Conservation (phyloP, 495 filamentous ascomycete species). For the Penicillium psychrofluorescens region DNA sequence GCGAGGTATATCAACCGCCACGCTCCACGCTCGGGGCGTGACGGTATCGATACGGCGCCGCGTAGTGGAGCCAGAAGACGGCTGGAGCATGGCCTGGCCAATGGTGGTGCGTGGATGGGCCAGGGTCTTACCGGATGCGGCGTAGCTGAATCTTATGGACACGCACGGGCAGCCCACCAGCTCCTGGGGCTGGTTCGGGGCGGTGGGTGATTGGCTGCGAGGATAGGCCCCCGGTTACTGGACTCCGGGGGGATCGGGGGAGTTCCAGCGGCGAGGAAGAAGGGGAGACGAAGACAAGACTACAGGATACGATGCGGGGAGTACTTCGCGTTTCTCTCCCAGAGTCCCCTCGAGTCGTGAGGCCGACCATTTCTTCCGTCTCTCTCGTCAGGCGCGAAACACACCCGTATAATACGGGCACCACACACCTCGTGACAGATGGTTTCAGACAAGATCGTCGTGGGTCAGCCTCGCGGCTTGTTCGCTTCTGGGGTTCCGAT, state of each 20-base stretch:
- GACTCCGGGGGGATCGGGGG: too few species aligned
- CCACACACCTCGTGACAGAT: constrained; percentile 1
- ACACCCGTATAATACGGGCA: neutral
- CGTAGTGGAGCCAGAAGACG: constrained; percentile 9
- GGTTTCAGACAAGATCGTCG: constrained; percentile 1
- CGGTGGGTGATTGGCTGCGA: constrained; percentile 8
- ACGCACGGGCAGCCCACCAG: constrained; percentile 17
- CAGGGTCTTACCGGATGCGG: constrained; percentile 15
- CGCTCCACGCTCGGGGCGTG: constrained; percentile 3
- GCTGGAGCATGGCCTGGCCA: neutral
- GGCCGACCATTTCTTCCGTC: too few species aligned
- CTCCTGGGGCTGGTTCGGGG: constrained; percentile 4
- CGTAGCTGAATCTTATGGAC: constrained; percentile 14
- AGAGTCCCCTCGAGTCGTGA: too few species aligned
- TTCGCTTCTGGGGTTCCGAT: too few species aligned
- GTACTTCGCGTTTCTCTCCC: too few species aligned
- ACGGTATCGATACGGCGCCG: constrained; percentile 7
- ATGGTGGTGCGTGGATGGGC: constrained; percentile 13
- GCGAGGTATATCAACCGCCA: neutral
- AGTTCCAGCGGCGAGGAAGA: too few species aligned
- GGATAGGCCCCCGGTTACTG: neutral
- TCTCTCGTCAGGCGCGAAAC: too few species aligned
- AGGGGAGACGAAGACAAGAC: too few species aligned
- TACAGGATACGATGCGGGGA: too few species aligned
- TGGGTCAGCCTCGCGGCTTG: neutral